Evolutionary conservation across 345 rosid species (phyloP).

Genomic region (Pistacia atlantica): DNA sequence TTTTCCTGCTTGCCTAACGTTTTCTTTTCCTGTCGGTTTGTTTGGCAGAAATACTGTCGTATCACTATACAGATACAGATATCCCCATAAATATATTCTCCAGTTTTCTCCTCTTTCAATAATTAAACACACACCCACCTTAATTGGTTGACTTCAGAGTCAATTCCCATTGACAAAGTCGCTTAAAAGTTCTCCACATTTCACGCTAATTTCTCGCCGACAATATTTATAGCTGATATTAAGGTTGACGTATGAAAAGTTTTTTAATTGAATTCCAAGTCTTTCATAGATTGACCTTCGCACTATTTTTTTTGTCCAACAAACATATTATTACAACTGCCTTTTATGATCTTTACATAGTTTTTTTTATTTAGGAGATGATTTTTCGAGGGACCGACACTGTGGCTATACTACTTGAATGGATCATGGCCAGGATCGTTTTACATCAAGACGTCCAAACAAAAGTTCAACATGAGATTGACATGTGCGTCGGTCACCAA

Average conservation of each 20-base stretch:
- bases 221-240: background rate
- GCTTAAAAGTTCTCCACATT: background rate
- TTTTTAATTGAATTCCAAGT: background rate
- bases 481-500: slow-evolving; percentile 28
- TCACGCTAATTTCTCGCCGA: background rate
- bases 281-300: background rate
- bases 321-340: too few species aligned
- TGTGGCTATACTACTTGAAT: slow-evolving; percentile 66
- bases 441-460: slow-evolving; percentile 59
- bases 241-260: background rate
- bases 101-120: background rate
- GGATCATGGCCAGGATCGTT: slow-evolving; percentile 71
- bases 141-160: background rate
- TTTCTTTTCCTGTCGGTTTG: background rate
- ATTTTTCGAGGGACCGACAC: slow-evolving; percentile 72
- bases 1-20: background rate
- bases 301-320: background rate
- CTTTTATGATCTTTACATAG: too few species aligned
- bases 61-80: too few species aligned
- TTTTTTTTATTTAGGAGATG: slow-evolving; percentile 48
- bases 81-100: background rate
- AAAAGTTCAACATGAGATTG: slow-evolving; percentile 51
- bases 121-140: background rate
- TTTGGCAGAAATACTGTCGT: background rate
- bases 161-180: background rate